A percentile compares a stretch with the other conserved stretches of the same genome.
Conservation (phyloP, 768 basidiomycete genomes). For the Macrolepiota dolichaula region DNA sequence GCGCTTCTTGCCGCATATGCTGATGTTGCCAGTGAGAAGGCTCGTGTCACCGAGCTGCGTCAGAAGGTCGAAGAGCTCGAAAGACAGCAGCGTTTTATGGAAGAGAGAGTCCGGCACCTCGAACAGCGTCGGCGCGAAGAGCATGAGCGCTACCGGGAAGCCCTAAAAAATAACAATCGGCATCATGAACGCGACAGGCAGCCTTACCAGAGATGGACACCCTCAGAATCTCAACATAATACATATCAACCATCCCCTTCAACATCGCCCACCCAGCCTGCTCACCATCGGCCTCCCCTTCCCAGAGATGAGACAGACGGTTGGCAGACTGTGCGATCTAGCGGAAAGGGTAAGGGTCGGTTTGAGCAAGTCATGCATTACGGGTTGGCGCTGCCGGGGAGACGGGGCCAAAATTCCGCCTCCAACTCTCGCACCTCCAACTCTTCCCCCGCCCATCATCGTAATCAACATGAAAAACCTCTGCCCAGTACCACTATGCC, state of each 20-base stretch:
- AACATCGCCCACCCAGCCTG: background rate
- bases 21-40: conserved; percentile 8
- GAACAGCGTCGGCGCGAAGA: conserved; percentile 8
- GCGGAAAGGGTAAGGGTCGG: conserved; percentile 4
- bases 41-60: background rate
- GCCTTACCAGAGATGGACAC: background rate
- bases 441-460: background rate
- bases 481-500: background rate
- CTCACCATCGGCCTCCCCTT: background rate
- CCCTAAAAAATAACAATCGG: background rate
- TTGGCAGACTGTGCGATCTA: conserved; percentile 8
- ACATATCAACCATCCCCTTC: background rate
- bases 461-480: background rate
- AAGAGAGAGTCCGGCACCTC: conserved; percentile 1
- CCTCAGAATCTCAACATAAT: background rate
- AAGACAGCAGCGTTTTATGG: conserved; percentile 4
- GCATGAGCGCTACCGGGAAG: background rate
- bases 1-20: conserved; percentile 10
- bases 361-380: background rate
- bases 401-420: background rate
- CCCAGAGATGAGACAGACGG: background rate
- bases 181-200: background rate
- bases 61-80: conserved; percentile 7
- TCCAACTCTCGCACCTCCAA: background rate
- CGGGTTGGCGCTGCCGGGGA: background rate